These are phyloP conservation scores for Pleurotus ostreatus DNA, from an alignment of 768 basidiomycete genomes.

Conservation along the genomic window DNA sequence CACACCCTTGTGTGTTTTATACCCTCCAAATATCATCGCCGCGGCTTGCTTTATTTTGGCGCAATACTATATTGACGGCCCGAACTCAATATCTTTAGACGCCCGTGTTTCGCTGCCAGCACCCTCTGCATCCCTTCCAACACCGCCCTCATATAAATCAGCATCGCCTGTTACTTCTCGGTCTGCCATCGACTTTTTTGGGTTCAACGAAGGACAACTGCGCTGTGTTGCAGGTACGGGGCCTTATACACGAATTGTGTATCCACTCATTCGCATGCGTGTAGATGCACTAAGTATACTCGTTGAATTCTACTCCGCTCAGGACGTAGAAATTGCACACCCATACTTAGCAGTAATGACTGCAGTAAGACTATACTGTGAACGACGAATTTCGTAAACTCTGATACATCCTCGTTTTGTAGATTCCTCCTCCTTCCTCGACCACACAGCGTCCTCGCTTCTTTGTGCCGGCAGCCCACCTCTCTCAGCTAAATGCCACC, in stretches of 20 bases:
- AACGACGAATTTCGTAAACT: background rate
- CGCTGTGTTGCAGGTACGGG: constrained; percentile 54
- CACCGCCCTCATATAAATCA: constrained; percentile 75
- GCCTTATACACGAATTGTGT: background rate
- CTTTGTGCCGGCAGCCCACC: constrained; percentile 35
- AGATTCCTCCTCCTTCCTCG: constrained; percentile 49
- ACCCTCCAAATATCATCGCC: constrained; percentile 65
- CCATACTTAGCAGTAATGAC: constrained; percentile 48
- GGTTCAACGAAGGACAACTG: constrained; percentile 57
- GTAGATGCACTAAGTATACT: constrained; percentile 63
- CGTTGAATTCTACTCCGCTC: constrained; percentile 68
- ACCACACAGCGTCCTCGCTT: constrained; percentile 28
- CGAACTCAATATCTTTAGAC: constrained; percentile 69
- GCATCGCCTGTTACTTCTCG: constrained; percentile 67
- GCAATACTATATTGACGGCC: constrained; percentile 67
- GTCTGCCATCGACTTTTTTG: constrained; percentile 64
- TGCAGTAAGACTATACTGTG: constrained; percentile 36
- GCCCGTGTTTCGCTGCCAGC: constrained; percentile 68
- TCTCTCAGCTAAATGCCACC: constrained; percentile 16
- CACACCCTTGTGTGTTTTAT: constrained; percentile 74
- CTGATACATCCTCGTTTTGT: constrained; percentile 6
- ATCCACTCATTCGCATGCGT: background rate
- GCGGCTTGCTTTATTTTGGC: constrained; percentile 76
- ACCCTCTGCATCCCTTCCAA: constrained; percentile 74
- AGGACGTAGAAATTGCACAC: constrained; percentile 43